Base-by-base conservation (phyloP, 139 green algal genomes). In the Picochlorum sp. region DNA sequence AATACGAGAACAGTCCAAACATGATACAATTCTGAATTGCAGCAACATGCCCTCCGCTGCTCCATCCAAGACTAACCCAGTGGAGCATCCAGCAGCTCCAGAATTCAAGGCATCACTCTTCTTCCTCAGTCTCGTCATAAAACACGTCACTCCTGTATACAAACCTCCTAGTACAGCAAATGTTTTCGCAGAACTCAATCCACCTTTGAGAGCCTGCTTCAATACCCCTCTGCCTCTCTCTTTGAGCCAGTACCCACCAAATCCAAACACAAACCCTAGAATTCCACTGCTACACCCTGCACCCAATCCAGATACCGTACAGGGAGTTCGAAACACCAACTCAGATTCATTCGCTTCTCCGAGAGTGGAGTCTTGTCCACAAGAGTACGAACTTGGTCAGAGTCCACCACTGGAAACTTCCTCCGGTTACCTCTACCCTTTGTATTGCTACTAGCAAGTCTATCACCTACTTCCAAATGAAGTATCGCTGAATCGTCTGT, bases 91-190 rank as follows among this genome's bases (percentile, higher is more conserved):
- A 0, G 82, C 79, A 1, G 74, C 63, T 24, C 73, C 76, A 3
- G 80, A 68, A 54, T 88, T 88, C 56, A 78, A 76, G 14, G 64
- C 77, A 51, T 89, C 83, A 34, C 85, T 75, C 50, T 79, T 77
- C 18, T 79, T 68, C 4, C 82, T 68, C 4, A 89, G 68, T 55
- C 84, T 76, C 34, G 75, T 55, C 52, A 72, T 76, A 32, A 88
- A 70, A 77, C 83, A 88, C 57, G 73, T 70, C 2, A 82, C 78
- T 4, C 75, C 68, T 13, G 82, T 79, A 69, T 89, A 90, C 21
- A 87, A 54, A 13, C 82, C 83, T 34, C 75, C 76, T 70, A 86
- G 72, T 30, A 86, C 38, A 2, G 67, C 81, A 71, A 87, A 80
- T 18, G 73, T 71, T 57, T 79, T 68, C 1, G 81, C 72, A 10